Evolutionary conservation across 306 rosid genomes (phyloP).

Genomic region (apple (Malus domestica)): ASM211411v1 NC_041790.1:18957501-18958000

Average conservation of each 20-base stretch:
- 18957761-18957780: neutral
- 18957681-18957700: too few species aligned
- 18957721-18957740: neutral
- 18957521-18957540: neutral
- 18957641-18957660: too few species aligned
- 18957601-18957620: neutral
- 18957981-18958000: slow-evolving; percentile 28
- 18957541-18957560: neutral
- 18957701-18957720: neutral
- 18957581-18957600: neutral
- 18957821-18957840: neutral
- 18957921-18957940: neutral
- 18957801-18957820: neutral
- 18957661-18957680: too few species aligned
- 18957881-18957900: too few species aligned
- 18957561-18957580: neutral
- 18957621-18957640: too few species aligned
- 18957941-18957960: neutral
- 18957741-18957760: neutral
- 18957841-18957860: too few species aligned
- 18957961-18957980: neutral
- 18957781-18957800: neutral
- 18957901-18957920: too few species aligned
- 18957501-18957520: neutral
- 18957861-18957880: too few species aligned